These are phyloP conservation scores for Trichosporon faecale DNA, from an alignment of 1,284 basidiomycete species.

Conservation along the genomic window DNA sequence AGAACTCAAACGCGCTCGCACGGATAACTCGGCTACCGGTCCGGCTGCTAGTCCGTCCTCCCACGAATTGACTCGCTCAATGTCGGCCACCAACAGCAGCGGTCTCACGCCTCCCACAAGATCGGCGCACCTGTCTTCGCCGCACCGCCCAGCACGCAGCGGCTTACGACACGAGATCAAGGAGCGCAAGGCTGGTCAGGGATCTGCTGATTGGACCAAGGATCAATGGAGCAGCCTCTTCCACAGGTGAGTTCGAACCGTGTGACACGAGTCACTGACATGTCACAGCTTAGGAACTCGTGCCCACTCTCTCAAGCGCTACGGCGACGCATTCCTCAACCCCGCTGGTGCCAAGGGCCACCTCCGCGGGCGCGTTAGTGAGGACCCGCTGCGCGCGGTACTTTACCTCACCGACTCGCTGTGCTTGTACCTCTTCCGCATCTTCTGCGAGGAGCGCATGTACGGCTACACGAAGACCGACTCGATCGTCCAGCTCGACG, in stretches of 20 bases:
- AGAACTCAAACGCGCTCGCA: conserved; percentile 23
- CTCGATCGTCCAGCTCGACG: conserved; percentile 35
- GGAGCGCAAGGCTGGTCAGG: conserved; percentile 10
- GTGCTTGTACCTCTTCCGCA: conserved; percentile 55
- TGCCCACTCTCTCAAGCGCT: conserved; percentile 40
- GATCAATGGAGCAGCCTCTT: conserved; percentile 21
- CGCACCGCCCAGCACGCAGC: conserved; percentile 18
- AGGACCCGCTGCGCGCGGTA: conserved; percentile 44
- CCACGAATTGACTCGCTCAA: conserved; percentile 15
- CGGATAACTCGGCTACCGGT: conserved; percentile 5
- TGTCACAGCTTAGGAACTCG: conserved; percentile 26
- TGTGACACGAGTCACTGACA: conserved; percentile 4
- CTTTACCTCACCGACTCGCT: conserved; percentile 55
- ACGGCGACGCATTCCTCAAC: conserved; percentile 43
- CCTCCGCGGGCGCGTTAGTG: conserved; percentile 26
- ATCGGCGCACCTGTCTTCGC: conserved; percentile 5
- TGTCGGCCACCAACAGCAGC: conserved; percentile 6
- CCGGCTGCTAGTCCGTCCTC: neutral
- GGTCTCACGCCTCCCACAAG: conserved; percentile 16
- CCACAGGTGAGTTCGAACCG: neutral
- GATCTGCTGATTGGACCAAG: conserved; percentile 24
- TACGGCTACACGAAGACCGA: conserved; percentile 30
- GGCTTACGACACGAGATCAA: conserved; percentile 26
- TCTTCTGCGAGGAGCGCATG: conserved; percentile 55
- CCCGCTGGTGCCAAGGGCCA: conserved; percentile 28